Evolutionary conservation across 2,329 filamentous ascomycete genomes (phyloP), one percentile per base, ranked within the genome.

Genomic region (Colletotrichum sublineola): DNA sequence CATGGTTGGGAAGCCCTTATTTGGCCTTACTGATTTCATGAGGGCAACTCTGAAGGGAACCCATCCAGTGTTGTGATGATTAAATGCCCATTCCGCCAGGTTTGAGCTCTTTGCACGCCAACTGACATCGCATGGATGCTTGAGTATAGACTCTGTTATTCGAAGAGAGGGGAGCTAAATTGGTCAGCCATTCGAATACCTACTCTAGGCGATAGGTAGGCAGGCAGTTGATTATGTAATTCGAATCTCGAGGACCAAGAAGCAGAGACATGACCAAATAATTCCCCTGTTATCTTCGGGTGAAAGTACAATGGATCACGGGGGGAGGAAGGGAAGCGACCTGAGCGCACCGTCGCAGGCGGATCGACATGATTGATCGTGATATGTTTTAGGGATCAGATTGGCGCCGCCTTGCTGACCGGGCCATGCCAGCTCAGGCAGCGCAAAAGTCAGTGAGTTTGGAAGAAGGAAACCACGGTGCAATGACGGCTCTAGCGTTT

Each of bases 401-500:
- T 68, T 63, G n/a, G 60, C 58, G 56, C 50, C 42, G 44, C 57
- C 53, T 67, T 42, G 24, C 52, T 40, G 31, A 48, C 31, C 55
- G 42, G 53, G 71, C 48, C 38, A 31, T 60, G 63, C 70, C 55
- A 63, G 69, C 65, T 72, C n/a, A 52, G 38, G 57, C 57, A n/a
- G 58, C 58, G 66, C 38, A 60, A 55, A 58, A 63, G 18, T 42
- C 53, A 33, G 58, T 64, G 63, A 15, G 42, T 62, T 62, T 62
- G 44, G 29, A 31, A 24, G 46, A 50, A 15, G 38, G 31, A 18
- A 24, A 9, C 9, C 46, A 7, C n/a, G n/a, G 15, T n/a, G 24
- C 48, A 20, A 62, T 56, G 42, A 24, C 29, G 33, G 46, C 18
- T 40, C 56, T 20, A 36, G 52, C 68, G 65, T 58, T 68, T 46